A percentile compares a stretch with the other conserved stretches of the same genome.
These are phyloP conservation scores for Phytopythium delawarense DNA, from an alignment of 352 stramenopile species.

Conservation along the genomic window DNA sequence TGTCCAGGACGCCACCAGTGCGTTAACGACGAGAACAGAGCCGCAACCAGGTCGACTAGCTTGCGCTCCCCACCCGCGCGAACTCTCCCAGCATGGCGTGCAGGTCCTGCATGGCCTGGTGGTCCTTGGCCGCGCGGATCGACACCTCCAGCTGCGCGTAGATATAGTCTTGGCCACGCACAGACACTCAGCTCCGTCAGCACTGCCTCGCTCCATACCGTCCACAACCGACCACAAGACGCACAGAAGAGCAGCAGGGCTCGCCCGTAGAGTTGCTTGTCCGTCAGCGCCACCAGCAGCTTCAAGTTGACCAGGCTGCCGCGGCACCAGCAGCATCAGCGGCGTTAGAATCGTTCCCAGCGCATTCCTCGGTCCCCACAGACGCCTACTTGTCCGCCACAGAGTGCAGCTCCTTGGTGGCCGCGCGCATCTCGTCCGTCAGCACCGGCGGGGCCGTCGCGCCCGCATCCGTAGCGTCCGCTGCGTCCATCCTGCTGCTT, in stretches of 20 bases:
- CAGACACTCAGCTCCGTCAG: background rate
- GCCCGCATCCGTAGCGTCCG: background rate
- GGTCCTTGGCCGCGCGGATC: constrained; percentile 40
- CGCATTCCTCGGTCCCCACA: background rate
- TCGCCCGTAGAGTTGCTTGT: constrained; percentile 61
- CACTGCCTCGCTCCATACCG: background rate
- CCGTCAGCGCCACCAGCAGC: constrained; percentile 58
- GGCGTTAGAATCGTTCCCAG: background rate
- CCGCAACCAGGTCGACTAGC: background rate
- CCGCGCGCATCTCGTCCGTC: constrained; percentile 46
- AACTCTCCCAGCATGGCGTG: constrained; percentile 37
- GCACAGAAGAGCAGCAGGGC: constrained; percentile 68
- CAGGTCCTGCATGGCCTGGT: constrained; percentile 36
- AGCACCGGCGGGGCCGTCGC: constrained; percentile 2
- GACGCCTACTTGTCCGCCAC: constrained; percentile 46
- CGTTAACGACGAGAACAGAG: background rate
- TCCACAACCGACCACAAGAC: constrained; percentile 12
- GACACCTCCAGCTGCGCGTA: constrained; percentile 57
- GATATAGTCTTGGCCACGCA: constrained; percentile 46
- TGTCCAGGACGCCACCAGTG: background rate
- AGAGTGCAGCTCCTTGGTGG: constrained; percentile 43
- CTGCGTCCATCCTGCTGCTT: background rate
- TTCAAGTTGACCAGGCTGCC: constrained; percentile 62
- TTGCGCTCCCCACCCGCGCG: constrained; percentile 23
- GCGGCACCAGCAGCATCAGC: background rate